Percentiles rank a stretch among this genome's conserved stretches.
Conservation (phyloP, 2,329 filamentous ascomycete species). For the Microdochium trichocladiopsis region DNA sequence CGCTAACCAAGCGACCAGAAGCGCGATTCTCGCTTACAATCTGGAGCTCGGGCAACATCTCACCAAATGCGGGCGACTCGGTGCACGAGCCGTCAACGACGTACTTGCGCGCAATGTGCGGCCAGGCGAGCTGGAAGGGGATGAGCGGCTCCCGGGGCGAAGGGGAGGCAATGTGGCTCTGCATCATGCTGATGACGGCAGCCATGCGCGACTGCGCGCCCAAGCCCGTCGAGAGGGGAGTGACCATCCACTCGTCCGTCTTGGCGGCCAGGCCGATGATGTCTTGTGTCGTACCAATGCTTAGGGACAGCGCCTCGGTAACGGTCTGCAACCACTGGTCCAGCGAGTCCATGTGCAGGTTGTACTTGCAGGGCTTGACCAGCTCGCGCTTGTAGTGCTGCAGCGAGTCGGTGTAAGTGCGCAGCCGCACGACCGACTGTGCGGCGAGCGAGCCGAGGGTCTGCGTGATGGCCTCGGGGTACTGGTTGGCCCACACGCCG, state of each 20-base stretch:
- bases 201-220: slow-evolving; percentile 25
- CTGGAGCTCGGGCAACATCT: slow-evolving; percentile 13
- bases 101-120: slow-evolving; percentile 21
- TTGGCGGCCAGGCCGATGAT: slow-evolving; percentile 14
- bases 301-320: slow-evolving; percentile 16
- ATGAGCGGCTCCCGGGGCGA: slow-evolving; percentile 24
- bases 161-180: slow-evolving; percentile 21
- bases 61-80: slow-evolving; percentile 4
- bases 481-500: slow-evolving; percentile 21
- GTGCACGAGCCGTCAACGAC: slow-evolving; percentile 16
- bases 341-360: slow-evolving; percentile 10
- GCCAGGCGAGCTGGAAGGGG: slow-evolving; percentile 21
- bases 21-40: slow-evolving; percentile 10
- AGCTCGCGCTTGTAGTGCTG: slow-evolving; percentile 21
- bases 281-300: slow-evolving; percentile 23
- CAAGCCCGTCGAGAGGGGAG: slow-evolving; percentile 21
- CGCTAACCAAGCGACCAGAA: slow-evolving; percentile 9
- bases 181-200: slow-evolving; percentile 30
- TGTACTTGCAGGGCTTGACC: slow-evolving; percentile 17
- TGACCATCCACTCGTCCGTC: slow-evolving; percentile 24
- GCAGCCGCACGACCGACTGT: slow-evolving; percentile 27
- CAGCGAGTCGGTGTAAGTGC: slow-evolving; percentile 23
- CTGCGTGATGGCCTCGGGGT: slow-evolving; percentile 22
- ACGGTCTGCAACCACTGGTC: slow-evolving; percentile 18
- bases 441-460: slow-evolving; percentile 23